Percentiles rank a stretch among this genome's conserved stretches.
Conservation (phyloP, 2,329 filamentous ascomycete genomes). For the Neopestalotiopsis clavispora region DNA sequence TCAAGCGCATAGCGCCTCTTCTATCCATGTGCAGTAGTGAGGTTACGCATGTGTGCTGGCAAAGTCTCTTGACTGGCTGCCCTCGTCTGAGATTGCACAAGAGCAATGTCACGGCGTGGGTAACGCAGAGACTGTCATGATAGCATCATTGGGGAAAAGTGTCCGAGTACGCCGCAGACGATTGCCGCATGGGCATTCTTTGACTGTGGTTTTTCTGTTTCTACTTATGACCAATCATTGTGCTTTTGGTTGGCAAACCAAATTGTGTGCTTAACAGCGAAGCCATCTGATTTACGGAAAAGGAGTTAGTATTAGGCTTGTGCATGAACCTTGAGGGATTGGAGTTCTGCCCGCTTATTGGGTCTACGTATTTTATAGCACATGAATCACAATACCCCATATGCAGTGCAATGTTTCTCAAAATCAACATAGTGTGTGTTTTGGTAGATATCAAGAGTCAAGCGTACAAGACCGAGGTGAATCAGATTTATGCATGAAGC, state of each 20-base stretch:
- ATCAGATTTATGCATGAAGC: not conserved
- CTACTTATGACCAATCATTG: not conserved
- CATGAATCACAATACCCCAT: slow-evolving; percentile 1
- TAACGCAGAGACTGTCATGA: not conserved
- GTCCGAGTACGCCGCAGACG: not conserved
- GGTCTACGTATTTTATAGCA: not conserved
- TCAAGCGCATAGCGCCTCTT: not conserved
- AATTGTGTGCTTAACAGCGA: not conserved
- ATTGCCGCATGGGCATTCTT: not conserved
- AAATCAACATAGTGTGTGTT: not conserved
- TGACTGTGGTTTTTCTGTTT: not conserved
- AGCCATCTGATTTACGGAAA: not conserved
- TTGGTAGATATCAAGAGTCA: not conserved
- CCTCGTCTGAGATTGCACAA: not conserved
- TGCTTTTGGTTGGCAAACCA: not conserved
- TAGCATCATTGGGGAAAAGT: not conserved
- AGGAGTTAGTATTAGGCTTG: not conserved
- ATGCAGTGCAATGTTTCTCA: not conserved
- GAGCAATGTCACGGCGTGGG: not conserved
- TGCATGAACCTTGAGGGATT: not conserved
- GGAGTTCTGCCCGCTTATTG: not conserved
- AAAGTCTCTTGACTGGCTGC: not conserved
- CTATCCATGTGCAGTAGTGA: not conserved
- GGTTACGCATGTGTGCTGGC: not conserved
- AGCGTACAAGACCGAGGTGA: not conserved